Evolutionary conservation across 2,329 filamentous ascomycete genomes (phyloP).

Genomic region (Ustulina deusta): DNA sequence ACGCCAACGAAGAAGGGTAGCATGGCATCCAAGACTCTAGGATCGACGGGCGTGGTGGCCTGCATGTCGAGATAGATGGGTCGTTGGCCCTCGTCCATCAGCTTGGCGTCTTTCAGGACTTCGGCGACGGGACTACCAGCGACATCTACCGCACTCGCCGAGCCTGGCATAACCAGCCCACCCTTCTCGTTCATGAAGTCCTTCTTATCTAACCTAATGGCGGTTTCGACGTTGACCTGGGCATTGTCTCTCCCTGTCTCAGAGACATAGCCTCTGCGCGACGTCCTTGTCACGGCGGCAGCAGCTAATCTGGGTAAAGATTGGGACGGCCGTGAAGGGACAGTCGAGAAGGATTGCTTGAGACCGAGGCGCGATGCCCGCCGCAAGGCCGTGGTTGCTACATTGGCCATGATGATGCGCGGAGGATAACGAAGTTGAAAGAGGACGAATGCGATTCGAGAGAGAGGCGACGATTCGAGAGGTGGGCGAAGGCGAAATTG

Average conservation of each 20-base stretch:
- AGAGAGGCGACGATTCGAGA: slow-evolving; percentile 20
- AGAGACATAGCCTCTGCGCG: slow-evolving; percentile 79
- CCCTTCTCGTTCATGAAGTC: slow-evolving; percentile 72
- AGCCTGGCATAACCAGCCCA: slow-evolving; percentile 64
- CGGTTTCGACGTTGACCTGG: slow-evolving; percentile 83
- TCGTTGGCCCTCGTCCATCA: slow-evolving; percentile 91
- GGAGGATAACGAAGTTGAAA: slow-evolving; percentile 32
- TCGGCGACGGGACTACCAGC: slow-evolving; percentile 87
- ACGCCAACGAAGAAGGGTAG: slow-evolving; percentile 92
- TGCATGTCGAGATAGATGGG: slow-evolving; percentile 99
- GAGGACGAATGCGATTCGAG: slow-evolving; percentile 1
- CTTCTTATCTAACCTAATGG: slow-evolving; percentile 88
- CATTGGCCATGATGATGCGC: slow-evolving; percentile 66
- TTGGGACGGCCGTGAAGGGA: slow-evolving; percentile 52
- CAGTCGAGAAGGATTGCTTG: slow-evolving; percentile 55
- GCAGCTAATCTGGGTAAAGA: slow-evolving; percentile 52
- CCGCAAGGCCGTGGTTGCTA: slow-evolving; percentile 77
- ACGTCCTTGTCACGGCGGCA: slow-evolving; percentile 45
- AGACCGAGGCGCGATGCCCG: slow-evolving; percentile 75
- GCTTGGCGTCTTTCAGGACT: slow-evolving; percentile 88
- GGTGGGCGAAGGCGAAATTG: slow-evolving; percentile 23
- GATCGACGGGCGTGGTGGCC: slow-evolving; percentile 94
- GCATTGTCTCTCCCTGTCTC: slow-evolving; percentile 83
- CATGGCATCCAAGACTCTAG: slow-evolving; percentile 95
- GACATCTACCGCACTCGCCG: slow-evolving; percentile 70